A percentile compares a stretch with the other conserved stretches of the same genome.
phyloP scores from a whole-genome alignment of 2,329 filamentous ascomycete genomes.

The Pseudogymnoascus sp. region DNA sequence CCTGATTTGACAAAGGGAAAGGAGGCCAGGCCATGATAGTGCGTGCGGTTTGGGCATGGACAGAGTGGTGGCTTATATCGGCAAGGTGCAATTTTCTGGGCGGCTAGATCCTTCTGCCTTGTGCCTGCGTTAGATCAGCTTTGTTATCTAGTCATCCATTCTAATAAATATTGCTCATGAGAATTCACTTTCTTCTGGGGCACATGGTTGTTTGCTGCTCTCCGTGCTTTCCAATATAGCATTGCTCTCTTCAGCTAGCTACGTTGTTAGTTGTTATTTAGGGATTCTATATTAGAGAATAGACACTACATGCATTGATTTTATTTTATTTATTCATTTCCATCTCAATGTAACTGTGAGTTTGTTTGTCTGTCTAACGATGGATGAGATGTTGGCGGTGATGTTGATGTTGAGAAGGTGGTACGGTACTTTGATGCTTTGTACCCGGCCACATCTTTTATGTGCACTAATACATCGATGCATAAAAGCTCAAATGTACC shows the following conservation, averaged over 20 bases:
- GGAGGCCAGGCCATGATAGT: neutral
- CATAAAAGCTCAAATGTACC: neutral
- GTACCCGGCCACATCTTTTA: neutral
- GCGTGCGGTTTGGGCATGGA: constrained; percentile 1
- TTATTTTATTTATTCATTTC: neutral
- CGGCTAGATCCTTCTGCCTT: constrained; percentile 21
- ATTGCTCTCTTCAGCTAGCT: constrained; percentile 3
- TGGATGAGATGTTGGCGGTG: neutral
- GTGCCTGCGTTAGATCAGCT: constrained; percentile 24
- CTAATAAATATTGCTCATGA: constrained; percentile 21
- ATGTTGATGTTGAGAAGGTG: neutral
- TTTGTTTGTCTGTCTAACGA: neutral
- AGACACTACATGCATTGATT: constrained; percentile 7
- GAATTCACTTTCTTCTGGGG: neutral
- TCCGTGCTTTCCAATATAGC: constrained; percentile 1
- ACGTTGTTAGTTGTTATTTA: constrained; percentile 2
- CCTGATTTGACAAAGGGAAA: neutral
- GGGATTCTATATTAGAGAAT: constrained; percentile 9
- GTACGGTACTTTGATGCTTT: neutral
- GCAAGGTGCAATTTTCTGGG: constrained; percentile 15
- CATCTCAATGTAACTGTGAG: neutral
- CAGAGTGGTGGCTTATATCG: constrained; percentile 5
- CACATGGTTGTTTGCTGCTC: neutral
- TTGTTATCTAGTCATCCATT: constrained; percentile 31
- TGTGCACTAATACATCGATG: neutral